phyloP scores from a whole-genome alignment of 2,329 filamentous ascomycete genomes.

The Penicillium decumbens region DNA sequence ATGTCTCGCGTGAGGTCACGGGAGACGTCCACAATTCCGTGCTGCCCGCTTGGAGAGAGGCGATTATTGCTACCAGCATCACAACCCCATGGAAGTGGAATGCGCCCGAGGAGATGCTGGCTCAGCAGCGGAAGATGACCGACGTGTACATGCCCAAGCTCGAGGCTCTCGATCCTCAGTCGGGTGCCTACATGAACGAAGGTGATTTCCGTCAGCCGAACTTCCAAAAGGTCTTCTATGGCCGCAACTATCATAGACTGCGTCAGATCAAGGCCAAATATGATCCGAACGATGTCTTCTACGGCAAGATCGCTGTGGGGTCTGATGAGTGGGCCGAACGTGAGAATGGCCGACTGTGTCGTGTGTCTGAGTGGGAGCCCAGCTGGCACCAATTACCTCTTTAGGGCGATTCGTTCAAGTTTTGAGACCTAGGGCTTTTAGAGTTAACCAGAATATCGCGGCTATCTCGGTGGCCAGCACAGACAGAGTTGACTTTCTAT shows the following conservation, averaged over 20 bases:
- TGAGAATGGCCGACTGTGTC: slow-evolving; percentile 2
- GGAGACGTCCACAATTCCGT: slow-evolving; percentile 44
- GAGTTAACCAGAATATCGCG: neutral
- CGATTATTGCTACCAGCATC: slow-evolving; percentile 40
- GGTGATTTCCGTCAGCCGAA: slow-evolving; percentile 35
- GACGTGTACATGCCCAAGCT: slow-evolving; percentile 37
- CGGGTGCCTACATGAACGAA: slow-evolving; percentile 24
- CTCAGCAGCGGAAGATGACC: slow-evolving; percentile 38
- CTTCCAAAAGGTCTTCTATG: slow-evolving; percentile 38
- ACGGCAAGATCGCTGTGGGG: slow-evolving; percentile 14
- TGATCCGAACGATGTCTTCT: slow-evolving; percentile 36
- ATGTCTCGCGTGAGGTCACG: slow-evolving; percentile 34
- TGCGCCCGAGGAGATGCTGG: slow-evolving; percentile 32
- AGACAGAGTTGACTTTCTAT: neutral
- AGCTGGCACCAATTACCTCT: neutral
- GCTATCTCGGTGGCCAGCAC: neutral
- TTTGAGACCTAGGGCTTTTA: neutral
- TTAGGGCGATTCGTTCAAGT: neutral
- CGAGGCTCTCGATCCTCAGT: slow-evolving; percentile 34
- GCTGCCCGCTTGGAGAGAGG: slow-evolving; percentile 40
- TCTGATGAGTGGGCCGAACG: slow-evolving; percentile 2
- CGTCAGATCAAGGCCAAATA: slow-evolving; percentile 37
- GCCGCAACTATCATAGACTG: slow-evolving; percentile 34
- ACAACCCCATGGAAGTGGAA: slow-evolving; percentile 39
- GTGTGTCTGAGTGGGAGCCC: neutral